Conservation (phyloP, 345 rosid genomes). For the Excoecaria cochinchinensis region DNA sequence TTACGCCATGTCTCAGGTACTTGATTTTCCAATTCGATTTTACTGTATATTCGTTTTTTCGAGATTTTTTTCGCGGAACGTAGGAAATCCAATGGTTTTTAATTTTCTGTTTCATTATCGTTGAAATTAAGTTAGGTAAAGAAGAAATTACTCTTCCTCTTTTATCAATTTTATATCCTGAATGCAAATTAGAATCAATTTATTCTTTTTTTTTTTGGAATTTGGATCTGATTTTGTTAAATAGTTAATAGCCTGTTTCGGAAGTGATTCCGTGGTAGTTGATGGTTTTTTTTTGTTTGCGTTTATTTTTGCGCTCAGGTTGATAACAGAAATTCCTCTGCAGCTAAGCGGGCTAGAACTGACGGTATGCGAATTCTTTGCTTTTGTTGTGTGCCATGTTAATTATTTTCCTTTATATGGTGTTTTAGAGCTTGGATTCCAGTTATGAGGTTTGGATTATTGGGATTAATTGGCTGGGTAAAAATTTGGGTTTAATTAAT, state of each 20-base stretch:
- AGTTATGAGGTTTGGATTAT: not conserved
- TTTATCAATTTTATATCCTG: not conserved
- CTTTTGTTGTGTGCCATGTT: not conserved
- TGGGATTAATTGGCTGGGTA: not conserved
- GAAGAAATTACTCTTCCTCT: not conserved
- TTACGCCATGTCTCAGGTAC: slow-evolving; percentile 52
- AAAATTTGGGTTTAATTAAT: not conserved
- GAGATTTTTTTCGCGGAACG: not conserved
- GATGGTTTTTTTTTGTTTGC: not conserved
- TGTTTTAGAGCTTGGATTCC: not conserved
- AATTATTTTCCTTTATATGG: not conserved
- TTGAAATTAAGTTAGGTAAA: not conserved
- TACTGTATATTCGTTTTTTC: no score
- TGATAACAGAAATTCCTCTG: slow-evolving; percentile 92
- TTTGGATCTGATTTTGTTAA: not conserved
- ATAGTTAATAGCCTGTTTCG: not conserved
- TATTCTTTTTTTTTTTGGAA: not conserved
- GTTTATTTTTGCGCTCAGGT: slow-evolving; percentile 42
- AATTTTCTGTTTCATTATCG: not conserved
- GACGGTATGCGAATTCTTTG: slow-evolving; percentile 56
- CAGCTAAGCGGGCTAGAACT: slow-evolving; percentile 96
- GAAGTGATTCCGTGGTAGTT: not conserved
- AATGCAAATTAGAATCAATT: not conserved
- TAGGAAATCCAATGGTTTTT: not conserved
- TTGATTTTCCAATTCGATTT: not conserved